These are phyloP conservation scores for Clavispora asparagi DNA, from an alignment of 805 yeast genomes.

Conservation along the genomic window DNA sequence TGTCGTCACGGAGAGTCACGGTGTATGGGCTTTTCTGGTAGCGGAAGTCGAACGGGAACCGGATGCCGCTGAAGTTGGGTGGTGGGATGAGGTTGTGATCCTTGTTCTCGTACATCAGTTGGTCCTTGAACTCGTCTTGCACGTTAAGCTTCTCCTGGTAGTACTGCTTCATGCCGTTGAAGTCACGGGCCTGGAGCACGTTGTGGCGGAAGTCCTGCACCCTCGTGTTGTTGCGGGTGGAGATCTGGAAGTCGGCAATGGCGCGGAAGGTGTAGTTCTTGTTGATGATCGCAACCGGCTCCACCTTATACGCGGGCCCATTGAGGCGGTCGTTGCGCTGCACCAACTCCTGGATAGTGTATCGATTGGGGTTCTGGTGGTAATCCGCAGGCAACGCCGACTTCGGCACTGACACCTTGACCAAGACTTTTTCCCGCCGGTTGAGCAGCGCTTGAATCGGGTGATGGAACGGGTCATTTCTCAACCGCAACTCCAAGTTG, in stretches of 20 bases:
- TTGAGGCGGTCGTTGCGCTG: slow-evolving; percentile 19
- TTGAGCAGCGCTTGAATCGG: slow-evolving; percentile 55
- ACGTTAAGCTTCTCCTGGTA: slow-evolving; percentile 20
- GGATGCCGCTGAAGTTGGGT: slow-evolving; percentile 70
- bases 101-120: slow-evolving; percentile 21
- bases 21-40: slow-evolving; percentile 68
- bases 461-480: slow-evolving; percentile 47
- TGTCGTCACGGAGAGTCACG: slow-evolving; percentile 45
- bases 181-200: slow-evolving; percentile 20
- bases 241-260: slow-evolving; percentile 81
- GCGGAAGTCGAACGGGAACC: slow-evolving; percentile 72
- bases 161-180: slow-evolving; percentile 20
- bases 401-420: slow-evolving; percentile 60
- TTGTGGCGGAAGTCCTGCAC: slow-evolving; percentile 25
- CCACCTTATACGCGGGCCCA: slow-evolving; percentile 33
- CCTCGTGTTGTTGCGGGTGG: slow-evolving; percentile 47
- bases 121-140: slow-evolving; percentile 24
- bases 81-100: slow-evolving; percentile 77
- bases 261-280: slow-evolving; percentile 74
- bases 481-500: slow-evolving; percentile 37
- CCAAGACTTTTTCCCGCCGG: slow-evolving; percentile 50
- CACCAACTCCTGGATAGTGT: slow-evolving; percentile 40
- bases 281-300: slow-evolving; percentile 64
- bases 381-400: slow-evolving; percentile 38
- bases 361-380: slow-evolving; percentile 24